Percentiles rank a stretch among this genome's conserved stretches.
Evolutionary conservation across 352 stramenopile genomes (phyloP).

Genomic region (Peronospora belbahrii): DNA sequence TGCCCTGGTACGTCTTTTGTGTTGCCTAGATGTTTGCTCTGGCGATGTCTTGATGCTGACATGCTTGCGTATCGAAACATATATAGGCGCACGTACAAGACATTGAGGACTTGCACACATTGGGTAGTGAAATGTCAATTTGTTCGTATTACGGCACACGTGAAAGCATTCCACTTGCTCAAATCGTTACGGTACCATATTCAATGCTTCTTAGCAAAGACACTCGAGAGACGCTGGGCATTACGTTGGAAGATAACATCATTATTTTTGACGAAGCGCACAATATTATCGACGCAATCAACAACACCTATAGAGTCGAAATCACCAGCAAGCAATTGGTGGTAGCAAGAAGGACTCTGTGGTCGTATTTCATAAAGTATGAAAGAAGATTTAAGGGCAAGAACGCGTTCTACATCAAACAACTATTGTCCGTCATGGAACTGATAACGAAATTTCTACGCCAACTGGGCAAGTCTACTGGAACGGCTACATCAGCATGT

Average conservation of each 20-base stretch:
- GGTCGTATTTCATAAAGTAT: conserved; percentile 84
- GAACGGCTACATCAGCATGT: neutral
- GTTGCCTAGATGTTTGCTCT: neutral
- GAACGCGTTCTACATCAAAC: conserved; percentile 88
- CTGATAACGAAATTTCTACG: conserved; percentile 72
- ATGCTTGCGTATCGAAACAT: neutral
- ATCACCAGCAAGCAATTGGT: conserved; percentile 73
- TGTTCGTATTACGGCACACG: conserved; percentile 97
- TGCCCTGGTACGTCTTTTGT: conserved; percentile 41
- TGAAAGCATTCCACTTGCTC: conserved; percentile 83
- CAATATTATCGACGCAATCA: conserved; percentile 96
- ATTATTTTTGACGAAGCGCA: conserved; percentile 99
- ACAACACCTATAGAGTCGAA: conserved; percentile 82
- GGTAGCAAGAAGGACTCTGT: conserved; percentile 61
- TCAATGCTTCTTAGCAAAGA: conserved; percentile 88
- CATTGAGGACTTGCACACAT: conserved; percentile 92
- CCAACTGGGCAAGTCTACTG: conserved; percentile 28
- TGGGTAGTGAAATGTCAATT: conserved; percentile 86
- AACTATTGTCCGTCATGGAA: conserved; percentile 73
- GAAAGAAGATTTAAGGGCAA: conserved; percentile 82
- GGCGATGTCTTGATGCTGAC: conserved; percentile 1
- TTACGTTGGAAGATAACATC: conserved; percentile 84
- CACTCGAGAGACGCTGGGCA: conserved; percentile 84
- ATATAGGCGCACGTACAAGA: conserved; percentile 81
- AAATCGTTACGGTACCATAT: conserved; percentile 90